Base-by-base conservation (phyloP, 2,329 filamentous ascomycete species). In the Fusarium coicis region DNA sequence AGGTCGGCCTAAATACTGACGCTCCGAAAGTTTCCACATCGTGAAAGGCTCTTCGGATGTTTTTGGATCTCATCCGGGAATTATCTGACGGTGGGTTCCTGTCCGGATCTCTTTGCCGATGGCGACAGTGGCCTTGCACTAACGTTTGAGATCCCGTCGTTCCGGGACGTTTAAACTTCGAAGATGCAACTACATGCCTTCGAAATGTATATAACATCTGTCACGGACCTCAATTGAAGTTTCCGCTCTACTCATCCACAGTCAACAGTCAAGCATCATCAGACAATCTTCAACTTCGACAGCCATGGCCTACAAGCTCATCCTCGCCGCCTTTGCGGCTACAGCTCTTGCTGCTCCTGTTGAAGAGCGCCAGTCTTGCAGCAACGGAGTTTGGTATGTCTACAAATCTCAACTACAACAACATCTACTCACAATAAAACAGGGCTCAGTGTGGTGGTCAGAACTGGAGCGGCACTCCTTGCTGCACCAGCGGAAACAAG, bases 381-480 rank as follows among this genome's bases (percentile, higher is more conserved):
- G 68, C 15, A 68, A 52, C 42, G 71, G 58, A 42, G 66, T 54
- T 7, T 77, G 75, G 75, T 77, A 54, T 28, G 73, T 52, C 5
- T 12, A 5, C 4, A 2, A 12, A 10, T 2, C 23, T 5, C 2
- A 9, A 3, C 0, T 1, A 7, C 1, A 2, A 14, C 8, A 12
- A 30, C 11, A 18, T 4, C 10, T 14, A 28, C 65, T 76, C 1
- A 76, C 47, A 50, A 5, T 7, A 2, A 30, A 8, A 78, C 74
- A 79, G 77, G 77, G 63, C 71, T 28, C 85, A 86, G 66, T 87
- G 85, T 46, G 85, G 85, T 63, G 85, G 85, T n/a, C 80, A 72
- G n/a, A 81, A 79, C 60, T 87, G 80, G 79, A 76, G 68, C 21
- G 86, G 85, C 28, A 72, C 83, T n/a, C 85, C 83, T 5, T 86